Base-by-base conservation (phyloP, 768 basidiomycete genomes). In the Agrocybe praecox region DNA sequence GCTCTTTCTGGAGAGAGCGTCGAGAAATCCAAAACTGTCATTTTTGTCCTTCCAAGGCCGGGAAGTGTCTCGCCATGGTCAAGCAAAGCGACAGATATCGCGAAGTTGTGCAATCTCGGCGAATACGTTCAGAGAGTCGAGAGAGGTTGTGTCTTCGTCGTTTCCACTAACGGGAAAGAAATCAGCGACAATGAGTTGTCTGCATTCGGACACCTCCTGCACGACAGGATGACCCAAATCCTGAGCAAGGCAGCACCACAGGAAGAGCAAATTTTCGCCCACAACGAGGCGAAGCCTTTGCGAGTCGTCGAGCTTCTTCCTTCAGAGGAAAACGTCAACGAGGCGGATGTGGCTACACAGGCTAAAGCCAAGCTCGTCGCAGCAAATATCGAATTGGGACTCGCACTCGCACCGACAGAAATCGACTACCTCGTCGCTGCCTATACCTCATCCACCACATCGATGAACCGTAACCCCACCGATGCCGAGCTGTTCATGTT, bases 401-500 rank as follows among this genome's bases (percentile, higher is more conserved):
- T 99, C 26, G 97, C 97, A 0, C 83, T 99, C 7, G 90, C 94
- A 0, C 64, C 82, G 0, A 90, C 94, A 53, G 97, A 99, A 70
- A 92, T 98, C 59, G 84, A 89, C 64, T 99, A 98, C 72, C 86
- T 98, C 60, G 82, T 97, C 61, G 80, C 90, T 52, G 94, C 92
- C 11, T 99, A 94, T 72, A 80, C 92, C 23, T 80, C 90, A 1
- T 29, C 26, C 9, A 5, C 26, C 26, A 29, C 26, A 29, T 29
- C 26, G 4, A 85, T 90, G 71, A 79, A 80, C 47, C 86, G 96
- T 33, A 89, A 94, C 68, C 97, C 96, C 8, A 97, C 92, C 36
- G 97, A 98, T 68, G 96, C 96, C 2, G 97, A 99, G 70, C 80
- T 99, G 8, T 99, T 99, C 83, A 99, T 98, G 97, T 99, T 98